A percentile compares a stretch with the other conserved stretches of the same genome.
These are phyloP conservation scores for Globomyces pollinis-pini DNA, from an alignment of 192 early-diverging fungal genomes.

Conservation along the genomic window DNA sequence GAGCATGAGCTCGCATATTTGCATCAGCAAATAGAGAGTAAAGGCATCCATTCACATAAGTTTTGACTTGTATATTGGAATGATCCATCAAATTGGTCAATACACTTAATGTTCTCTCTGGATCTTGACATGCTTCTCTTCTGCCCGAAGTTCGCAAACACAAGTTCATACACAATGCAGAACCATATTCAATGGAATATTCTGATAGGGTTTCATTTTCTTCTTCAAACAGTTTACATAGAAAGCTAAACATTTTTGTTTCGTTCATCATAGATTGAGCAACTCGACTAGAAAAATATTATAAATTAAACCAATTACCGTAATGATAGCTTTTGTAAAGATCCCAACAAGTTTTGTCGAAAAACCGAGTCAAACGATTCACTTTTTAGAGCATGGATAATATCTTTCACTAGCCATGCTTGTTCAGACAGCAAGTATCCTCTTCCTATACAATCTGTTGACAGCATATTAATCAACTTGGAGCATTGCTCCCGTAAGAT, in stretches of 20 bases:
- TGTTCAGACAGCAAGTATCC: constrained; percentile 26
- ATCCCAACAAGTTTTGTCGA: constrained; percentile 32
- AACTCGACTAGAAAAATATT: constrained; percentile 28
- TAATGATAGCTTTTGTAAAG: constrained; percentile 44
- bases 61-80: constrained; percentile 42
- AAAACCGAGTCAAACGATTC: constrained; percentile 18
- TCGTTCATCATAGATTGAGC: constrained; percentile 37
- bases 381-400: constrained; percentile 20
- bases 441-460: constrained; percentile 33
- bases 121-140: constrained; percentile 23
- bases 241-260: constrained; percentile 21
- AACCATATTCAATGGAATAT: constrained; percentile 36
- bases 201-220: constrained; percentile 27
- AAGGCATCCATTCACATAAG: constrained; percentile 44
- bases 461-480: constrained; percentile 27
- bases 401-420: constrained; percentile 9
- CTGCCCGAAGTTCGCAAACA: constrained; percentile 36
- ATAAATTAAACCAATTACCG: not conserved
- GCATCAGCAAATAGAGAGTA: constrained; percentile 38
- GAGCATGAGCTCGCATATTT: constrained; percentile 24
- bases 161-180: constrained; percentile 47
- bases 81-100: constrained; percentile 29
- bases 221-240: constrained; percentile 27
- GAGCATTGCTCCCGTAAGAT: constrained; percentile 21
- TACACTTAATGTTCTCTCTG: constrained; percentile 12